Evolutionary conservation across 176 grass and related monocot species (phyloP).

Genomic region (Musa troglodytarum): DNA sequence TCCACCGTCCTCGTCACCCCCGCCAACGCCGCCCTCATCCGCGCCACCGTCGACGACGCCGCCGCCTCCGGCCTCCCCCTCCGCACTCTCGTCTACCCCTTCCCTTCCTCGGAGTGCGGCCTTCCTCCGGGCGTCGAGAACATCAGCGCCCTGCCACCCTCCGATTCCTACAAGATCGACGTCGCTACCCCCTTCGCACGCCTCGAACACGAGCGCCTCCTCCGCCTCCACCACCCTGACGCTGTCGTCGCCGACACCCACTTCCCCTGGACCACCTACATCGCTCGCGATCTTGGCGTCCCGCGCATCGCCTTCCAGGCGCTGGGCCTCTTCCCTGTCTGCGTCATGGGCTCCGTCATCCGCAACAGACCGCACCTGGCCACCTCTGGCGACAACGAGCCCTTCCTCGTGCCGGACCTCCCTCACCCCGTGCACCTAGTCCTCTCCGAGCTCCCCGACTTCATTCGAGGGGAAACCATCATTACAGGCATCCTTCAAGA

Average conservation of each 20-base stretch:
- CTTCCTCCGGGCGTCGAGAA: conserved; percentile 9
- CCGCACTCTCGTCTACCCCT: conserved; percentile 1
- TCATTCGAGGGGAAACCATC: background rate
- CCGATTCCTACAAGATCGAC: conserved; percentile 10
- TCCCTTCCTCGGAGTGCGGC: conserved; percentile 1
- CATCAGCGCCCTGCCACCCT: conserved; percentile 6
- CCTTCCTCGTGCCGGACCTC: background rate
- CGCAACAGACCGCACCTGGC: background rate
- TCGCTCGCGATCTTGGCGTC: conserved; percentile 4
- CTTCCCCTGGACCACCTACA: conserved; percentile 1
- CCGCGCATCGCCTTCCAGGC: conserved; percentile 3
- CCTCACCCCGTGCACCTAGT: background rate
- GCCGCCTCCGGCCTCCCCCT: conserved; percentile 2
- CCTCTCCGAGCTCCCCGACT: background rate
- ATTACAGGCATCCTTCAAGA: background rate
- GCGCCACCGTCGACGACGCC: background rate
- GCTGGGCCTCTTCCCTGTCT: background rate
- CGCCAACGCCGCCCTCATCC: conserved; percentile 10
- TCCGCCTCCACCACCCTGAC: conserved; percentile 10
- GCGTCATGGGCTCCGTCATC: background rate
- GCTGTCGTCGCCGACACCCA: conserved; percentile 3
- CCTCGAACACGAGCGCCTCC: background rate
- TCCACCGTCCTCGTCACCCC: conserved; percentile 11
- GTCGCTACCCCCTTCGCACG: background rate
- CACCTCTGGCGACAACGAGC: background rate